Evolutionary conservation across 345 rosid genomes (phyloP), one percentile per base, ranked within the genome.

Genomic region (Brassica incana): DNA sequence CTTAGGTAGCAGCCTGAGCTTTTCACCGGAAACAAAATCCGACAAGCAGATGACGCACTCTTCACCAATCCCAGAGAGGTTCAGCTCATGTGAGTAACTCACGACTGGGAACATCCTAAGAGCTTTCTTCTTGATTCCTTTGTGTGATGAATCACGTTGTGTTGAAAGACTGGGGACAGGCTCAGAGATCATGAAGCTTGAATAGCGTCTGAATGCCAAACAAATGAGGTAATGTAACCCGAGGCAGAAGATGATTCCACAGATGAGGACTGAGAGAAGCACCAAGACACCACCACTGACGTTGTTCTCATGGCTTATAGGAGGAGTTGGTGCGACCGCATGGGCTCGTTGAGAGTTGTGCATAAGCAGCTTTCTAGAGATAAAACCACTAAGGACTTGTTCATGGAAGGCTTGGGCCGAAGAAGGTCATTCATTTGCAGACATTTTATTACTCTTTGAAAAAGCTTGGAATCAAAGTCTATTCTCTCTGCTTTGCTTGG

Each of bases 1-100:
- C 35, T 82, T 87, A 4, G 88, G 89, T 11, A 87, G 79, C 33
- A 89, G 71, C 67, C 90, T 83, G 9, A 87, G 65, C 61, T 68
- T 38, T 3, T 89, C 60, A 54, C 60, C 60, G 6, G 60, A 54
- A 16, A 16, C 60, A 54, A 54, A 54, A 54, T 54, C 60, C 25
- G 60, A 54, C 25, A 54, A 54, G 9, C 60, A 54, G 60, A 54
- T 54, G 25, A 54, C 25, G 9, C 60, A 54, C 25, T 54, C 60
- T 54, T 54, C 60, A 16, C 60, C 60, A 15, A 54, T 16, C 2
- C 60, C 60, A 16, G 60, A 15, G 3, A 16, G 60, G 25, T 54
- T 54, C 60, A 54, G 16, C 20, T 54, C 60, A 16, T 6, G 60
- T 54, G 60, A 16, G 60, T 54, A 54, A 16, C 60, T 54, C 60